These are phyloP conservation scores for Trichosanthes truncata DNA, from an alignment of 306 rosid species.

Conservation along the genomic window DNA sequence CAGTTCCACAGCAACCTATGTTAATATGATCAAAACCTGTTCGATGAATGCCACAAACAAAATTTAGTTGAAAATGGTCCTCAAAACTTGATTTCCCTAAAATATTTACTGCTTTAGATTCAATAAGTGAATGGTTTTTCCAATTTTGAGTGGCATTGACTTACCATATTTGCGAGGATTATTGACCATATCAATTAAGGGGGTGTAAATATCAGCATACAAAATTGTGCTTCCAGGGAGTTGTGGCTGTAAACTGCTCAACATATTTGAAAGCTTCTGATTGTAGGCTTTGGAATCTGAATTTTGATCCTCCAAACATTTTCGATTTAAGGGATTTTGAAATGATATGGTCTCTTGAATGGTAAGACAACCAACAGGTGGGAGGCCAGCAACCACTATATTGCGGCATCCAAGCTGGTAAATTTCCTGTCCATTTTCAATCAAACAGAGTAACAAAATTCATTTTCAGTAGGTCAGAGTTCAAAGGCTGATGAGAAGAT, in stretches of 20 bases:
- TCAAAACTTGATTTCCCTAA: neutral
- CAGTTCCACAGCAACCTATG: neutral
- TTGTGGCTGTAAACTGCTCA: constrained; percentile 10
- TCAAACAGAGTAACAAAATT: constrained; percentile 15
- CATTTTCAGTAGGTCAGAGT: too few species aligned
- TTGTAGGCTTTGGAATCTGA: constrained; percentile 37
- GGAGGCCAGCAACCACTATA: neutral
- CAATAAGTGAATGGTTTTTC: neutral
- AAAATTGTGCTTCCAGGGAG: constrained; percentile 40
- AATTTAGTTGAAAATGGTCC: neutral
- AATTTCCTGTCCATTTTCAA: neutral
- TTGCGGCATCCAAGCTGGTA: constrained; percentile 2
- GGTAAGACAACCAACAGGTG: constrained; percentile 34
- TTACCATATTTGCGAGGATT: constrained; percentile 46
- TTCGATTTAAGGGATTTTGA: constrained; percentile 2
- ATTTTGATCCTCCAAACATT: constrained; percentile 43
- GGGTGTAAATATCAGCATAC: constrained; percentile 25
- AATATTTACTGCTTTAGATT: neutral
- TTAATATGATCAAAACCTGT: neutral
- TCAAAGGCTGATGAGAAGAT: too few species aligned
- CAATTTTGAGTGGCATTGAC: neutral
- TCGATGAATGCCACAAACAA: neutral
- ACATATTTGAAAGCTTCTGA: constrained; percentile 24
- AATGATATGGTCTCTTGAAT: constrained; percentile 38
- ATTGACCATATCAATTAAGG: constrained; percentile 31